Percentiles rank a stretch among this genome's conserved stretches.
phyloP scores from a whole-genome alignment of 2,329 filamentous ascomycete species.

The Elsinoe perseae region DNA sequence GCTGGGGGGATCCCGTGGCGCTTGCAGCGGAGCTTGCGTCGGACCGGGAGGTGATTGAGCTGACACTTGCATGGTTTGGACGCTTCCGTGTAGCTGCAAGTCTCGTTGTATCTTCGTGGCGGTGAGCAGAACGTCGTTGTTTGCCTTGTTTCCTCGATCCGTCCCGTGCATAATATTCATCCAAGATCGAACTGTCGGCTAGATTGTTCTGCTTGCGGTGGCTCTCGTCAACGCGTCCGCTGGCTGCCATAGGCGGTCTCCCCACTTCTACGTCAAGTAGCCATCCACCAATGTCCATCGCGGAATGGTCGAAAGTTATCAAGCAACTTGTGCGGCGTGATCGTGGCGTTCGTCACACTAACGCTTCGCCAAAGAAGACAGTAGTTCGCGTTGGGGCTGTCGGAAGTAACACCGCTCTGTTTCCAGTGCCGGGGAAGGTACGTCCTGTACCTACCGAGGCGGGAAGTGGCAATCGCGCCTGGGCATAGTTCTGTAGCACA shows the following conservation, averaged over 20 bases:
- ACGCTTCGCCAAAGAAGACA: too few relatives aligned
- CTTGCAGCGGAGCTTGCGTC: not conserved
- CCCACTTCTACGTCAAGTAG: not conserved
- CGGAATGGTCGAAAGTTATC: too few relatives aligned
- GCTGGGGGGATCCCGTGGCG: not conserved
- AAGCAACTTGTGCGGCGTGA: too few relatives aligned
- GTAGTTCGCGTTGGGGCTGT: too few relatives aligned
- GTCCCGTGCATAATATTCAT: not conserved
- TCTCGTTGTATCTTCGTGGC: not conserved
- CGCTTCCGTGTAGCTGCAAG: not conserved
- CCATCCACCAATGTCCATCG: conserved; percentile 4
- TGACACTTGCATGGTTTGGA: not conserved
- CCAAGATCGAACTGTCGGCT: not conserved
- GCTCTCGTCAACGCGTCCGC: not conserved
- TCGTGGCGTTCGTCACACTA: too few relatives aligned
- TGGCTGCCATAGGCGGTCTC: not conserved
- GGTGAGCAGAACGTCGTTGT: not conserved
- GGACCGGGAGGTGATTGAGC: not conserved
- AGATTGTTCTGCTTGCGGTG: not conserved
- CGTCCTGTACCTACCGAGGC: not conserved
- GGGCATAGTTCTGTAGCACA: not conserved
- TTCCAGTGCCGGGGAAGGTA: not conserved
- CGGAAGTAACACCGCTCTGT: not conserved
- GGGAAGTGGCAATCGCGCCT: not conserved
- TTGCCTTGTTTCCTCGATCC: not conserved